Evolutionary conservation across 2,329 filamentous ascomycete genomes (phyloP), one percentile per base, ranked within the genome.

Genomic region (Xylariaceae sp.): DNA sequence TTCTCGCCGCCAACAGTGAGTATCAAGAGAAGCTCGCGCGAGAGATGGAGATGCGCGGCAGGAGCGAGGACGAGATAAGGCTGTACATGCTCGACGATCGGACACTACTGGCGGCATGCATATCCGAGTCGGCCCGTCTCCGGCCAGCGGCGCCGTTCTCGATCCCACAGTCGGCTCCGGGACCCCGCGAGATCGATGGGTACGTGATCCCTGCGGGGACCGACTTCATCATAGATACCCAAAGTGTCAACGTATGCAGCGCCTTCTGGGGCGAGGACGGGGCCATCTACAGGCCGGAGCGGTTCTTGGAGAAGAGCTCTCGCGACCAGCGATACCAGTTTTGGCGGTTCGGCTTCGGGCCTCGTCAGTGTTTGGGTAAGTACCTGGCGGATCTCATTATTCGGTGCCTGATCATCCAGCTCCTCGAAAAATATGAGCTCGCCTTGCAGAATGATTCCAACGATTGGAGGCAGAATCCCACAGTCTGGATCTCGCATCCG

Each of bases 341-440:
- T 37, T 73, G 69, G 70, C 58, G 70, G 3, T 74, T 71, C 53
- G 71, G 70, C 0, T 73, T 73, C 47, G 70, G 70, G 1, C 67
- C 70, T 0, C 53, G 70, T 22, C 62, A 67, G 44, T 74, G 71
- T 45, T 48, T 74, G 54, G 71, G 70, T 0, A 68, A 67, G 49
- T 64, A 67, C 47, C 51, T 69, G 1, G 66, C 63, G 3, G 69
- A 73, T 40, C n/a, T 64, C 21, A 57, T 70, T 1, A 57, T 70
- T 17, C 37, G 59, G n/a, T 32, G 44, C 4, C 47, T 52, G 2
- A 29, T 58, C 6, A 52, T 44, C 7, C 39, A 57, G 20, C 34
- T 59, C 20, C 40, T 59, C 2, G 21, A 42, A 11, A 35, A 47
- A 17, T 50, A 52, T 29, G 23, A 42, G 14, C 35, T 55, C 32